These are phyloP conservation scores for Chlorella sorokiniana DNA, from an alignment of 139 green algal genomes.

Conservation along the genomic window DNA sequence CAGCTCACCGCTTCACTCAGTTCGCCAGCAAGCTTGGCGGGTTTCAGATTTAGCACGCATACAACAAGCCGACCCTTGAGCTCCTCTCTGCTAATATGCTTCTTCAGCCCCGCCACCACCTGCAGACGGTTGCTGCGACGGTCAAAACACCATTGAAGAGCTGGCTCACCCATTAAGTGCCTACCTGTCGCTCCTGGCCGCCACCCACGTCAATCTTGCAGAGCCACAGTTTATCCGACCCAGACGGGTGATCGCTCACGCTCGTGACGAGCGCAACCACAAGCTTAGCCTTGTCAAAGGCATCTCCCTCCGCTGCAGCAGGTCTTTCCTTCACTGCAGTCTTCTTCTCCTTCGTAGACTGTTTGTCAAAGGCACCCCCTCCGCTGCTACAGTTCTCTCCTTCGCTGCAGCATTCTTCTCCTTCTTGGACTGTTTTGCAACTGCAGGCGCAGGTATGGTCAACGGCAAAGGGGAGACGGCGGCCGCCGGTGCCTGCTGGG, in stretches of 20 bases:
- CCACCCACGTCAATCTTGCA: conserved; percentile 20
- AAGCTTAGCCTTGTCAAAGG: conserved; percentile 17
- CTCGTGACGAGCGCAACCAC: neutral
- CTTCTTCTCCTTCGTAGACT: conserved; percentile 5
- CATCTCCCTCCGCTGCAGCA: neutral
- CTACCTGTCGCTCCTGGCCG: conserved; percentile 24
- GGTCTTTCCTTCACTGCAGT: neutral
- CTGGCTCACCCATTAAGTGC: neutral
- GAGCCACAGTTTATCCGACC: conserved; percentile 23
- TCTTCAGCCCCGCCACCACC: conserved; percentile 23
- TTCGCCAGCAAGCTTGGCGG: conserved; percentile 27
- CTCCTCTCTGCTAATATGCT: conserved; percentile 23
- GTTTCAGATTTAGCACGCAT: conserved; percentile 28
- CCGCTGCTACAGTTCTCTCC: neutral
- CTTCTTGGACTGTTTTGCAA: conserved; percentile 10
- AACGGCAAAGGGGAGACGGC: too few relatives aligned
- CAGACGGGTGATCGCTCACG: conserved; percentile 20
- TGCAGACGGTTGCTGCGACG: neutral
- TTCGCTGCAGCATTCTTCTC: neutral
- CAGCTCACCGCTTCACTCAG: conserved; percentile 22
- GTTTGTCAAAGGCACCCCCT: conserved; percentile 11
- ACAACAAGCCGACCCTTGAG: conserved; percentile 8
- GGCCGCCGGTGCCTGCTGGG: neutral
- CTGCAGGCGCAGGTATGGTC: too few relatives aligned
- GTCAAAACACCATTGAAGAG: neutral